Percentiles rank a stretch among this genome's conserved stretches.
These are phyloP conservation scores for Teratosphaeria destructans DNA, from an alignment of 2,329 filamentous ascomycete genomes.

Conservation along the genomic window DNA sequence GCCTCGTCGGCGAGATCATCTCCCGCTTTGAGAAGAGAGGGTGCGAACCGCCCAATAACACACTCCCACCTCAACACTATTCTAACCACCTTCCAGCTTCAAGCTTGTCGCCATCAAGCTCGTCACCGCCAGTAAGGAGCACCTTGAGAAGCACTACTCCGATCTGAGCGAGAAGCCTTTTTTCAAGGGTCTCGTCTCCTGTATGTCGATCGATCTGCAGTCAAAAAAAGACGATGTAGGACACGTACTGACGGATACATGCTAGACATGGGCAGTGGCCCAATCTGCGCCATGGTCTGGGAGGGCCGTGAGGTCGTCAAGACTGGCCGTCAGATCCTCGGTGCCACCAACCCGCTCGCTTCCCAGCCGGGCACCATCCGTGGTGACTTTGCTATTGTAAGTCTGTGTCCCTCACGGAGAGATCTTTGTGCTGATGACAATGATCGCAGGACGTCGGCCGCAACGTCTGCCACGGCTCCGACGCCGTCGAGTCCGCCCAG, in stretches of 20 bases:
- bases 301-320: constrained; percentile 98
- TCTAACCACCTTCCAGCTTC: constrained; percentile 50
- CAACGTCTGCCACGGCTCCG: constrained; percentile 99
- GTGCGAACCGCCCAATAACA: constrained; percentile 39
- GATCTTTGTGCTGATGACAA: neutral
- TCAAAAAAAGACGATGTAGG: neutral
- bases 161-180: constrained; percentile 92
- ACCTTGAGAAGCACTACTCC: constrained; percentile 96
- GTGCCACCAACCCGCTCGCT: constrained; percentile 95
- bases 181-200: constrained; percentile 88
- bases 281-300: constrained; percentile 99
- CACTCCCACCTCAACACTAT: constrained; percentile 1
- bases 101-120: constrained; percentile 99
- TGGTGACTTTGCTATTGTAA: constrained; percentile 72
- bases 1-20: constrained; percentile 96
- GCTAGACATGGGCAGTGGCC: constrained; percentile 89
- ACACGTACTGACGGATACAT: constrained; percentile 1
- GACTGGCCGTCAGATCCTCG: constrained; percentile 92
- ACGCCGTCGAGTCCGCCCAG: constrained; percentile 96
- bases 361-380: constrained; percentile 97
- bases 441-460: constrained; percentile 62
- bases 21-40: constrained; percentile 94
- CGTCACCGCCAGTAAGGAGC: constrained; percentile 73
- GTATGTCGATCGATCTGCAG: constrained; percentile 42
- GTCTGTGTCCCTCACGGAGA: constrained; percentile 4